Conservation (phyloP, 257 asterid genomes). For the Penstemon eatonii region DNA sequence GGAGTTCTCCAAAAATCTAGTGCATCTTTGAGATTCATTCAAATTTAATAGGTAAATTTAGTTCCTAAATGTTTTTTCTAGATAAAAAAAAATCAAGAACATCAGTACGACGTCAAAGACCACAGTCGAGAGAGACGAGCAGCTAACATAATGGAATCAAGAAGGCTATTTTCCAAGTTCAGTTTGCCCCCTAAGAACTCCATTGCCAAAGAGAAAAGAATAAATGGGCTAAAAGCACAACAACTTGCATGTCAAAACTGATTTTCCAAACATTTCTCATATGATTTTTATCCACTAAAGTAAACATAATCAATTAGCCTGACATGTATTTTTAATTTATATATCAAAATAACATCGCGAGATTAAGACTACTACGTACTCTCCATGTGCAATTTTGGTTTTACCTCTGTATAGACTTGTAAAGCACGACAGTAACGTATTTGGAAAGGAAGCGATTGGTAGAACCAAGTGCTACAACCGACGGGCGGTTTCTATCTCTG, state of each 20-base stretch:
- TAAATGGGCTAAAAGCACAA: conserved; percentile 14
- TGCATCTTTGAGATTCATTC: no score
- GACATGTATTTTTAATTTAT: conserved; percentile 18
- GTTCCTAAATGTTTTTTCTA: no score
- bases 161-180: no score
- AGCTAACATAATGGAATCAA: no score
- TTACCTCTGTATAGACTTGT: conserved; percentile 98
- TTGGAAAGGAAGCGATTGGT: conserved; percentile 84
- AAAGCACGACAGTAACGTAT: conserved; percentile 92
- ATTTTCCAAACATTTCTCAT: conserved; percentile 17
- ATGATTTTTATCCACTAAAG: conserved; percentile 26
- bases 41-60: no score
- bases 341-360: conserved; percentile 29
- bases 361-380: conserved; percentile 15
- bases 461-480: conserved; percentile 96
- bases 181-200: no score
- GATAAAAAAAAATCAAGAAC: no score
- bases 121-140: no score
- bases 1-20: no score
- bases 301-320: conserved; percentile 13
- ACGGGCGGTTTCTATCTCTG: conserved; percentile 74
- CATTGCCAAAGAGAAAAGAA: not conserved
- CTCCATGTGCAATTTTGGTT: conserved; percentile 1
- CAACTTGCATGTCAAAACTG: not conserved
- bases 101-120: no score